Percentiles rank a stretch among this genome's conserved stretches.
phyloP scores from a whole-genome alignment of 768 basidiomycete genomes.

The Russula olivacea region DNA sequence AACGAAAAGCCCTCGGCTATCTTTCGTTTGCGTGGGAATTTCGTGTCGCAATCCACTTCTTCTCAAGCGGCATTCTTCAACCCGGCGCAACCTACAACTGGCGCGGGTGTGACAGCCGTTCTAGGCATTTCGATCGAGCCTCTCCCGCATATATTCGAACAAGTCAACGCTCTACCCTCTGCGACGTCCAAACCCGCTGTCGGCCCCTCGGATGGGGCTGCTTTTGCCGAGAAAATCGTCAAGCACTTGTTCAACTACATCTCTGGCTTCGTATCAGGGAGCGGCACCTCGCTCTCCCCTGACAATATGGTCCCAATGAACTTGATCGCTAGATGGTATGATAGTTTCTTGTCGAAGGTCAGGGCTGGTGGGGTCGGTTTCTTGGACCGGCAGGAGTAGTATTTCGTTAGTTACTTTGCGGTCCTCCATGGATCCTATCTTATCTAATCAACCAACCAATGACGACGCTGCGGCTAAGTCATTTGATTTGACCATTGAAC shows the following conservation, averaged over 20 bases:
- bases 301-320: constrained; percentile 57
- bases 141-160: constrained; percentile 50
- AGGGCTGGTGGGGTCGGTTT: constrained; percentile 54
- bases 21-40: constrained; percentile 71
- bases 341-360: constrained; percentile 55
- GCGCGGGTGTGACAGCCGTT: constrained; percentile 50
- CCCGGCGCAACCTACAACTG: constrained; percentile 27
- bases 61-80: constrained; percentile 32
- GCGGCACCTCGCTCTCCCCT: constrained; percentile 39
- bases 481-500: neutral
- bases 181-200: constrained; percentile 29
- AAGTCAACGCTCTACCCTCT: constrained; percentile 46
- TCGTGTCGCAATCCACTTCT: constrained; percentile 35
- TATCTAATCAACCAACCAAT: constrained; percentile 10
- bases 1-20: constrained; percentile 89
- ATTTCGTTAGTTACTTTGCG: too few species aligned
- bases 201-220: constrained; percentile 39
- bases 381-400: constrained; percentile 42
- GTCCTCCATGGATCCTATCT: neutral
- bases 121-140: constrained; percentile 82
- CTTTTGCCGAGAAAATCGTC: constrained; percentile 62
- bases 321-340: constrained; percentile 65
- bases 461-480: neutral
- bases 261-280: constrained; percentile 48
- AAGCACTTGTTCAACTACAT: constrained; percentile 74